Conservation (phyloP, 805 yeast genomes). For the Candida chilensis region DNA sequence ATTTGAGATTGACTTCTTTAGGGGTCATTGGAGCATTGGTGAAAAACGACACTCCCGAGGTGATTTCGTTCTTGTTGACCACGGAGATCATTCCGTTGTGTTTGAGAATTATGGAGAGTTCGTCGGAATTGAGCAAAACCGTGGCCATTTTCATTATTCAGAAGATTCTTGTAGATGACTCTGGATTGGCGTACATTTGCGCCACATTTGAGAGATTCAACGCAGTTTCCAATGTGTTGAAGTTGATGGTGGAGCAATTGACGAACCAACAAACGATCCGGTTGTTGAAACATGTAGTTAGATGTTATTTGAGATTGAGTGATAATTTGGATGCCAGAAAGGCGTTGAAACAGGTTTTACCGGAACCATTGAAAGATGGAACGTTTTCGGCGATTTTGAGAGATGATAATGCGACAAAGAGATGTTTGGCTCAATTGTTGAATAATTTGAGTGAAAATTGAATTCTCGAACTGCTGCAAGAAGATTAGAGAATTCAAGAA, state of each 20-base stretch:
- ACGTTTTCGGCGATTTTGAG: constrained; percentile 71
- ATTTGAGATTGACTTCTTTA: constrained; percentile 81
- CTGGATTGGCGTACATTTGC: constrained; percentile 86
- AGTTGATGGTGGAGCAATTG: constrained; percentile 80
- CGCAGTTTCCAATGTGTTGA: constrained; percentile 85
- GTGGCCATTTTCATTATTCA: constrained; percentile 96
- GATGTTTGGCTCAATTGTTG: constrained; percentile 78
- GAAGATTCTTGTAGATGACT: constrained; percentile 84
- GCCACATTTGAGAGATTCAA: constrained; percentile 92
- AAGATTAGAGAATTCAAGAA: too few species aligned
- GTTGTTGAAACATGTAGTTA: constrained; percentile 82
- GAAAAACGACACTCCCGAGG: constrained; percentile 92
- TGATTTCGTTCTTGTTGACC: constrained; percentile 81
- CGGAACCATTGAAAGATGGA: constrained; percentile 81
- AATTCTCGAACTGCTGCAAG: not conserved
- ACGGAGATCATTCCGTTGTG: constrained; percentile 96
- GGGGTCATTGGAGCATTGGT: constrained; percentile 97
- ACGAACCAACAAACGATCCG: constrained; percentile 72
- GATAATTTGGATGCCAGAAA: constrained; percentile 89
- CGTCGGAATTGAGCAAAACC: constrained; percentile 88
- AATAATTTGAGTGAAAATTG: constrained; percentile 39
- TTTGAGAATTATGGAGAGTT: constrained; percentile 88
- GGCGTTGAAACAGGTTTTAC: constrained; percentile 73
- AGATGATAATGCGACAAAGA: constrained; percentile 83
- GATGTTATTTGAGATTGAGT: constrained; percentile 84